A percentile compares a stretch with the other conserved stretches of the same genome.
These are phyloP conservation scores for Hypomontagnella monticulosa DNA, from an alignment of 495 filamentous ascomycete genomes.

Conservation along the genomic window DNA sequence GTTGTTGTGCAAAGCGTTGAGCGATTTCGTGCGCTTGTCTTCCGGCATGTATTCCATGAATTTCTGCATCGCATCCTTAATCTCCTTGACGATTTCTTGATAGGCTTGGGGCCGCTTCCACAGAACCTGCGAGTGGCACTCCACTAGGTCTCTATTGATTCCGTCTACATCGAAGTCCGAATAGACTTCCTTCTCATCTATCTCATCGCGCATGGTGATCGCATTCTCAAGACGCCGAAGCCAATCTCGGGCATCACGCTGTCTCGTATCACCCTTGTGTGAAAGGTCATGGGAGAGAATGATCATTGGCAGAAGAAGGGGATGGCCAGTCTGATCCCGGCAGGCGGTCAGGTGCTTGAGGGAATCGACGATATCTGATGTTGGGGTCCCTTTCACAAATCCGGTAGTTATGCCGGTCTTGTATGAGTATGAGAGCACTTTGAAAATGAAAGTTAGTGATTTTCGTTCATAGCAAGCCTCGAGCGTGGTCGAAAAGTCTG, in stretches of 20 bases:
- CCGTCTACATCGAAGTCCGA: slow-evolving; percentile 62
- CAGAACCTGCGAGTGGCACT: slow-evolving; percentile 65
- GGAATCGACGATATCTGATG: slow-evolving; percentile 57
- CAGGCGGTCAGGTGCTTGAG: slow-evolving; percentile 59
- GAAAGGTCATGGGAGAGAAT: slow-evolving; percentile 62
- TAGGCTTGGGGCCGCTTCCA: slow-evolving; percentile 69
- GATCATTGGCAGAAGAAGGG: slow-evolving; percentile 63
- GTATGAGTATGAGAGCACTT: slow-evolving; percentile 63
- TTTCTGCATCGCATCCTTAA: slow-evolving; percentile 53
- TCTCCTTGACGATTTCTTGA: slow-evolving; percentile 58
- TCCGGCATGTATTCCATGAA: slow-evolving; percentile 48
- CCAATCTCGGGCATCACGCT: slow-evolving; percentile 66
- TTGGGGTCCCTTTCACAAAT: slow-evolving; percentile 63
- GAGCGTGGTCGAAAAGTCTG: neutral
- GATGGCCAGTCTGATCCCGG: slow-evolving; percentile 57
- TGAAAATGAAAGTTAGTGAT: slow-evolving; percentile 1
- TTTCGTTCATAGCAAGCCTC: neutral
- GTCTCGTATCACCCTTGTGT: slow-evolving; percentile 59
- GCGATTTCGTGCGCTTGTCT: slow-evolving; percentile 31
- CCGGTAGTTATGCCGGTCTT: slow-evolving; percentile 60
- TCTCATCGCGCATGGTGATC: slow-evolving; percentile 65
- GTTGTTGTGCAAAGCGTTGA: slow-evolving; percentile 54
- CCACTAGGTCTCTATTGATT: slow-evolving; percentile 65
- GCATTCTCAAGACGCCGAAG: slow-evolving; percentile 64
- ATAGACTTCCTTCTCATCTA: slow-evolving; percentile 60